Evolutionary conservation across 192 early-diverging fungal genomes (phyloP).

Genomic region (Dissophora globulifera): DNA sequence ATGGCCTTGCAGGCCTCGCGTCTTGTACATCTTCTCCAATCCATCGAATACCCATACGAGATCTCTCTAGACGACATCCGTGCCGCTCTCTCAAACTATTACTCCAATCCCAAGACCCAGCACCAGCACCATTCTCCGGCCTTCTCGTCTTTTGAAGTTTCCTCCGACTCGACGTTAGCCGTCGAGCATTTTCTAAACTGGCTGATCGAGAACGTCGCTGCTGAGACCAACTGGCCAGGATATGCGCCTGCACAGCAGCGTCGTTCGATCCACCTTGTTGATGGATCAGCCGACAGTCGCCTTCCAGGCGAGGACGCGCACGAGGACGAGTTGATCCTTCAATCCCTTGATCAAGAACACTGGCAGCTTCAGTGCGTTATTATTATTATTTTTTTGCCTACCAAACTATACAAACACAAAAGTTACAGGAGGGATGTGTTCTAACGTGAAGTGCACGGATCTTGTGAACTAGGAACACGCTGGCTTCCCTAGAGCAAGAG

Average conservation of each 20-base stretch:
- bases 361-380: constrained; percentile 33
- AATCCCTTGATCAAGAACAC: constrained; percentile 22
- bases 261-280: neutral
- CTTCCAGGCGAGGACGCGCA: neutral
- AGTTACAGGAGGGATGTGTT: neutral
- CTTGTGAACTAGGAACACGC: constrained; percentile 10
- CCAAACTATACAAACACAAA: too few relatives aligned
- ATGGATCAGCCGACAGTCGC: neutral
- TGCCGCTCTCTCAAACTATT: neutral
- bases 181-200: constrained; percentile 23
- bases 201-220: constrained; percentile 33
- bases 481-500: constrained; percentile 31
- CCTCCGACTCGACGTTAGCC: neutral
- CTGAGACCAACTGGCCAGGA: constrained; percentile 40
- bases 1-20: neutral
- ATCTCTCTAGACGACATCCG: constrained; percentile 12
- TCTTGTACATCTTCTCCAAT: constrained; percentile 13
- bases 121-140: neutral
- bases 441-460: neutral
- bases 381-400: too few relatives aligned
- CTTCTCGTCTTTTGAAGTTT: neutral
- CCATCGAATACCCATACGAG: constrained; percentile 26
- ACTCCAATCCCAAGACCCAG: neutral
- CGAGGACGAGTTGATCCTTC: constrained; percentile 1
- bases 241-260: neutral